Evolutionary conservation across 129 eudicot genomes (phyloP).

Genomic region (Flaveria robusta): DNA sequence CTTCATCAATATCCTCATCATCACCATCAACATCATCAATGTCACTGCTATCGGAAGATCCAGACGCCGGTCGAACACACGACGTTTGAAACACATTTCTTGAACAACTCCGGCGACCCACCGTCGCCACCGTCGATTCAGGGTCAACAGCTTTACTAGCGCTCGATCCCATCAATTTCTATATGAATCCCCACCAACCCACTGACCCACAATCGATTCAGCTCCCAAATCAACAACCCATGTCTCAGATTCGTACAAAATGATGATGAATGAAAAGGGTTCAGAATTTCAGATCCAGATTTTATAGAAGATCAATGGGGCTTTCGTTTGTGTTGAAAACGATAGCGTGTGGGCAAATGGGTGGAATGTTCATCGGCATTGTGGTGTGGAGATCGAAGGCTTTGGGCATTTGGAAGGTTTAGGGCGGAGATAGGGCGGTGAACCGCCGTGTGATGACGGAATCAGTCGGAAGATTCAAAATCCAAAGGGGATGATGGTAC

Average conservation of each 20-base stretch:
- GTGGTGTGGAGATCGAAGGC: conserved; percentile 11
- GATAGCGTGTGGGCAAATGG: conserved; percentile 13
- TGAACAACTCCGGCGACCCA: conserved; percentile 48
- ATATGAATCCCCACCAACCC: background rate
- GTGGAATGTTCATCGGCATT: conserved; percentile 20
- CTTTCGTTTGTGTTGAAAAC: background rate
- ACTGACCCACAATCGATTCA: conserved; percentile 12
- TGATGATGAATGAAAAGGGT: background rate
- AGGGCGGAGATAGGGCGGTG: conserved; percentile 22
- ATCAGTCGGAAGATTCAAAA: conserved; percentile 18
- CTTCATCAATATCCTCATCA: conserved; percentile 48
- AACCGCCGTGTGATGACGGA: conserved; percentile 32
- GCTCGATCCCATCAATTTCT: conserved; percentile 63
- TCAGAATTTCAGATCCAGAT: conserved; percentile 25
- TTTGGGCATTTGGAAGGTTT: background rate
- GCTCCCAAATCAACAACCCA: background rate
- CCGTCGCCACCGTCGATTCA: conserved; percentile 36
- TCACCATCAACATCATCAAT: conserved; percentile 38
- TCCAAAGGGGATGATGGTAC: background rate
- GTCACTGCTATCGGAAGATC: conserved; percentile 54
- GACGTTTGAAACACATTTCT: conserved; percentile 55
- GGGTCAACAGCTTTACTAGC: conserved; percentile 62
- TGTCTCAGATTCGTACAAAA: conserved; percentile 2
- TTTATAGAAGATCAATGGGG: conserved; percentile 16
- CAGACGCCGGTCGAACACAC: conserved; percentile 52